Percentiles rank a stretch among this genome's conserved stretches.
These are phyloP conservation scores for Berberis vulgaris DNA, from an alignment of 164 flowering plant species.

Conservation along the genomic window DNA sequence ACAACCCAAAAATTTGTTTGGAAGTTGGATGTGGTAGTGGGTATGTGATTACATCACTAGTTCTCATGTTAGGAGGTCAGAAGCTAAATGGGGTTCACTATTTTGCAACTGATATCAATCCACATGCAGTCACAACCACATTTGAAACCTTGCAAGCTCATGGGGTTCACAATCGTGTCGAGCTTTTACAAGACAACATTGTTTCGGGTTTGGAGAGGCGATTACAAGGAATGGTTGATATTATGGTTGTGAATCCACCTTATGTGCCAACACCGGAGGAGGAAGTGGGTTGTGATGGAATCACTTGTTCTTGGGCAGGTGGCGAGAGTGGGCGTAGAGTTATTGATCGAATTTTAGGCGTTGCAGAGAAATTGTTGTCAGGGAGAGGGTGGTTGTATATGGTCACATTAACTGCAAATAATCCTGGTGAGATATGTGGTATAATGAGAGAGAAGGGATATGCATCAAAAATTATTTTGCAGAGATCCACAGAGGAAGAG, in stretches of 20 bases:
- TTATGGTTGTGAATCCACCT: background rate
- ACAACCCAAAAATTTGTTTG: background rate
- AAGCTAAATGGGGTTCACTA: background rate
- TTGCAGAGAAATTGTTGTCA: background rate
- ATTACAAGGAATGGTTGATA: background rate
- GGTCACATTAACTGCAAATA: background rate
- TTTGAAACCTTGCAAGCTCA: background rate
- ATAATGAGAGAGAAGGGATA: background rate
- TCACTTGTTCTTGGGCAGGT: background rate
- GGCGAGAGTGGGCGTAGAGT: background rate
- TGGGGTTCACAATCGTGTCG: background rate
- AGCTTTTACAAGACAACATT: background rate
- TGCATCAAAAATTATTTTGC: background rate
- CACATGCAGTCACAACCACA: background rate
- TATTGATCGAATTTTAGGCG: background rate
- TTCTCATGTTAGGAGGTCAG: background rate
- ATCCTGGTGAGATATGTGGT: background rate
- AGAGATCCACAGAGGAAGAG: constrained; percentile 1
- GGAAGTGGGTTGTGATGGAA: background rate
- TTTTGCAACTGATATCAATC: background rate
- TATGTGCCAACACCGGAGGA: background rate
- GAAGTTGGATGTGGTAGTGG: background rate
- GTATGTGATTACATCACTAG: constrained; percentile 1
- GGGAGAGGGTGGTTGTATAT: background rate
- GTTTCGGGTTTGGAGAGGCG: background rate